phyloP scores from a whole-genome alignment of 2,329 filamentous ascomycete species.

The Phaeoacremonium minimum region DNA sequence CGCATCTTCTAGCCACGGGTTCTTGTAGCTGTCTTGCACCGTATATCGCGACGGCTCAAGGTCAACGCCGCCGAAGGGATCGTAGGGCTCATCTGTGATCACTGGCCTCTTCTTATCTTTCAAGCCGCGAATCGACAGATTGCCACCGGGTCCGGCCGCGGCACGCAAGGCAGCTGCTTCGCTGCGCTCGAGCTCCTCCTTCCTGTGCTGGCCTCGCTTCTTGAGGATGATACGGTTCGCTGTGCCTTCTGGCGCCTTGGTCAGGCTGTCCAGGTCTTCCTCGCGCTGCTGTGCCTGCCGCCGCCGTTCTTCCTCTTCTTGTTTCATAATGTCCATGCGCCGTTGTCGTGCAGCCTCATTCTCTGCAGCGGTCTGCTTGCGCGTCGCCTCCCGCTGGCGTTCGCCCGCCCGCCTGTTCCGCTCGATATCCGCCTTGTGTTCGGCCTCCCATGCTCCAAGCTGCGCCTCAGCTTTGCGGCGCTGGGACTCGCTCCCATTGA shows the following conservation, averaged over 20 bases:
- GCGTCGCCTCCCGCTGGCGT: constrained; percentile 46
- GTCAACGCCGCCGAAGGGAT: constrained; percentile 77
- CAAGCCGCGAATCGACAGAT: constrained; percentile 73
- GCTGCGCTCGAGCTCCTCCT: constrained; percentile 23
- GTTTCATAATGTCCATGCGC: constrained; percentile 57
- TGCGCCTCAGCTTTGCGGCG: constrained; percentile 30
- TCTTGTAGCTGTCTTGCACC: constrained; percentile 67
- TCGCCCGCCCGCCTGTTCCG: constrained; percentile 50
- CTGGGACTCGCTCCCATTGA: constrained; percentile 64
- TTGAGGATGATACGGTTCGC: constrained; percentile 64
- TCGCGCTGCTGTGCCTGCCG: constrained; percentile 60
- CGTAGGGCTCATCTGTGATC: constrained; percentile 55
- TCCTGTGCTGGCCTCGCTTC: constrained; percentile 57
- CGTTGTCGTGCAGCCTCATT: constrained; percentile 61
- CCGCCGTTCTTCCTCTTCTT: constrained; percentile 66
- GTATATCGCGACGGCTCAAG: constrained; percentile 67
- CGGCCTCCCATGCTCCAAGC: constrained; percentile 67
- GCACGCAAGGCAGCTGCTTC: constrained; percentile 22
- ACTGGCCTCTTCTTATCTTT: constrained; percentile 52
- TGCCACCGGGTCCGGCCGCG: constrained; percentile 13
- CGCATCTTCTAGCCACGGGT: constrained; percentile 66
- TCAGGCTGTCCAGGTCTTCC: constrained; percentile 68
- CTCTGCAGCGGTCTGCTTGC: constrained; percentile 57
- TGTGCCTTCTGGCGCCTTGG: constrained; percentile 49
- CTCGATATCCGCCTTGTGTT: constrained; percentile 66